phyloP scores from a whole-genome alignment of 73 alveolate species.

The Stentor coeruleus region DNA sequence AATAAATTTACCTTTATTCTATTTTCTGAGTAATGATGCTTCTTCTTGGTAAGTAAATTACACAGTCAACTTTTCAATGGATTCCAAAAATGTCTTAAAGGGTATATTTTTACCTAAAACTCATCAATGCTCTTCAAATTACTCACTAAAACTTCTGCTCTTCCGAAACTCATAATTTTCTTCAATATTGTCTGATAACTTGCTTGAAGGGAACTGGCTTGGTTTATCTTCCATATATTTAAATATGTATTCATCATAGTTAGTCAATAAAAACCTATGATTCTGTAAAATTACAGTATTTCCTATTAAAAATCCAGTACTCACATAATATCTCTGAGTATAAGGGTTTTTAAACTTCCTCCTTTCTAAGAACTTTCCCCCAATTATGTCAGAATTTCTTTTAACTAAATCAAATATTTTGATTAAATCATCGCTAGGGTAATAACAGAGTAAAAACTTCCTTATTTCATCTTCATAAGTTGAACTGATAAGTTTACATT shows the following conservation, averaged over 20 bases:
- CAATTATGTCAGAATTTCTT: constrained; percentile 90
- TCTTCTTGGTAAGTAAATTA: background rate
- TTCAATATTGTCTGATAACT: constrained; percentile 51
- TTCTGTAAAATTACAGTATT: background rate
- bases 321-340: constrained; percentile 34
- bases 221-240: constrained; percentile 17
- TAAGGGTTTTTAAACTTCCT: constrained; percentile 83
- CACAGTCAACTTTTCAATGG: background rate
- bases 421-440: constrained; percentile 85
- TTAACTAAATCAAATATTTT: constrained; percentile 85
- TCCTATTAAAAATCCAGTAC: background rate
- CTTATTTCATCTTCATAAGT: constrained; percentile 66
- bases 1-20: background rate
- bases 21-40: constrained; percentile 3
- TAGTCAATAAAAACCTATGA: background rate
- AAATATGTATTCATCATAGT: background rate
- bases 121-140: background rate
- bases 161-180: constrained; percentile 39
- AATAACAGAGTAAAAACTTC: constrained; percentile 77
- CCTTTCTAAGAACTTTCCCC: constrained; percentile 90
- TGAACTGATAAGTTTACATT: constrained; percentile 79
- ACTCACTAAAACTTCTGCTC: constrained; percentile 32
- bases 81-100: background rate
- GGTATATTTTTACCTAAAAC: background rate
- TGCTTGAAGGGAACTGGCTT: constrained; percentile 72